Percentiles rank a stretch among this genome's conserved stretches.
phyloP scores from a whole-genome alignment of 106 monocot genomes.

The Xerophyta viscosa region DNA sequence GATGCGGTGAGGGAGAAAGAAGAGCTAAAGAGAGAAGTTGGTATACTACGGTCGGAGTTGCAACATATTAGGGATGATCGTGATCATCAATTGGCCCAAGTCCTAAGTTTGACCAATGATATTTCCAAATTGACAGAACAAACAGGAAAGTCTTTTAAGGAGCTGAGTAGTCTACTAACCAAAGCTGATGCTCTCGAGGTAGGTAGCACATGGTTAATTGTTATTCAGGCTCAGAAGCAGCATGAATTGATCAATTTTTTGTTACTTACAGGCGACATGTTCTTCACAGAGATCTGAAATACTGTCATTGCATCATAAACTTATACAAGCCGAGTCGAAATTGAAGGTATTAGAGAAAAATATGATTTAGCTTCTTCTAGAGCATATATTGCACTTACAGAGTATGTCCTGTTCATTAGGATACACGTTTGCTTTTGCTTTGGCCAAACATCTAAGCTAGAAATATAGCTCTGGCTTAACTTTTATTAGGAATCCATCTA shows the following conservation, averaged over 20 bases:
- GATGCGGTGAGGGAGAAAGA: constrained; percentile 64
- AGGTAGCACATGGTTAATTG: background rate
- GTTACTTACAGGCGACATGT: constrained; percentile 41
- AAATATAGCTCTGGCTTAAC: too few relatives aligned
- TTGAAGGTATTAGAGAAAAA: constrained; percentile 36
- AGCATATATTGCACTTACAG: too few relatives aligned
- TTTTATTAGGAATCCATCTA: too few relatives aligned
- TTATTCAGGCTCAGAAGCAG: background rate
- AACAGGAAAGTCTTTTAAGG: constrained; percentile 7
- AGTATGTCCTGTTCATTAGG: too few relatives aligned
- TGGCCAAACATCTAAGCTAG: background rate
- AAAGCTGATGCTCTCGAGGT: constrained; percentile 8
- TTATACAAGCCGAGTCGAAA: constrained; percentile 52
- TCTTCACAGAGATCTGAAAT: constrained; percentile 48
- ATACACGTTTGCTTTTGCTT: background rate
- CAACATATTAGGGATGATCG: constrained; percentile 66
- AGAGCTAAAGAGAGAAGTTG: constrained; percentile 41
- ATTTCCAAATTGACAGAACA: constrained; percentile 16
- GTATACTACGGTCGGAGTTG: constrained; percentile 49
- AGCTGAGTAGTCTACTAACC: constrained; percentile 3
- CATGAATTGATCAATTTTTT: background rate
- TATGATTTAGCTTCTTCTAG: background rate
- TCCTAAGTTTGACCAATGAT: constrained; percentile 20
- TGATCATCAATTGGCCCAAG: constrained; percentile 38
- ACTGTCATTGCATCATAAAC: constrained; percentile 32